Percentiles rank a stretch among this genome's conserved stretches.
Conservation (phyloP, 2,329 filamentous ascomycete species). For the Scorias spongiosa region DNA sequence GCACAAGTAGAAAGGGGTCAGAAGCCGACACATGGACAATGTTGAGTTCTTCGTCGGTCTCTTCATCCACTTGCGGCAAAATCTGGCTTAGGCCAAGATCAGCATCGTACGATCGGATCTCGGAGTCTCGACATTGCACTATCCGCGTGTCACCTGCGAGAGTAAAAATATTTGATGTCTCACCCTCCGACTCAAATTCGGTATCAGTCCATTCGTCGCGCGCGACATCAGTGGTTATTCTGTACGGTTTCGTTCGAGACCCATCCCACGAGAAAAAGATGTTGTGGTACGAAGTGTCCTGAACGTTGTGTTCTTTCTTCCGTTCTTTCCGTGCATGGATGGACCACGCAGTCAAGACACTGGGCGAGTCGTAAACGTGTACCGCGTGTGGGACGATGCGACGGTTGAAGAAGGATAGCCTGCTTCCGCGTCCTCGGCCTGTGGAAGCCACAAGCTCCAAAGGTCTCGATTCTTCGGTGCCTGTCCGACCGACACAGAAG, state of each 20-base stretch:
- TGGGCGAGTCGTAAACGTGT: constrained; percentile 58
- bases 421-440: constrained; percentile 50
- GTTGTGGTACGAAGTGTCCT: constrained; percentile 9
- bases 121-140: constrained; percentile 73
- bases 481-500: constrained; percentile 48
- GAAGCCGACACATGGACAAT: constrained; percentile 69
- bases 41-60: constrained; percentile 64
- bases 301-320: constrained; percentile 1
- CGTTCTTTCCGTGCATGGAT: constrained; percentile 29
- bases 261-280: constrained; percentile 18
- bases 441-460: constrained; percentile 41
- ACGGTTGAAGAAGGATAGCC: constrained; percentile 61
- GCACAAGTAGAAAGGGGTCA: constrained; percentile 70
- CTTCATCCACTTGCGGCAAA: constrained; percentile 81
- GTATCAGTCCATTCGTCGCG: constrained; percentile 35
- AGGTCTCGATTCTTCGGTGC: constrained; percentile 21
- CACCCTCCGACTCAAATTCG: constrained; percentile 82
- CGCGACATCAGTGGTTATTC: constrained; percentile 3
- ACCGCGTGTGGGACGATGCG: constrained; percentile 60
- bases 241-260: constrained; percentile 13
- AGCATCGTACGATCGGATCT: constrained; percentile 85
- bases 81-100: constrained; percentile 84
- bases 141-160: constrained; percentile 69
- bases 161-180: constrained; percentile 71
- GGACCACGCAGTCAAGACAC: constrained; percentile 54